phyloP scores from a whole-genome alignment of 805 yeast species.

The Candida easanensis region DNA sequence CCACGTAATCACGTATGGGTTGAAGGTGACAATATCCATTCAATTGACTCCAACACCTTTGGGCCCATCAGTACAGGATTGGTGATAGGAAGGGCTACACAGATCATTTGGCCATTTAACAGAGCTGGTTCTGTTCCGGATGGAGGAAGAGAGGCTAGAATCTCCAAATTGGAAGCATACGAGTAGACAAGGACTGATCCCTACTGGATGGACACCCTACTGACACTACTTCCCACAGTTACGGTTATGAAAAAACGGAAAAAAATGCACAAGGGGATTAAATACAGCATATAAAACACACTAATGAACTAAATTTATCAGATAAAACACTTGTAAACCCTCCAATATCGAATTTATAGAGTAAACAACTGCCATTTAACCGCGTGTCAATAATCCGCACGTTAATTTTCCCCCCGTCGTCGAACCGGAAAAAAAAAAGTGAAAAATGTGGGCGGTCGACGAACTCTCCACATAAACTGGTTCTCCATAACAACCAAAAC shows the following conservation, averaged over 20 bases:
- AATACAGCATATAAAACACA: too few relatives aligned
- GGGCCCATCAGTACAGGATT: conserved; percentile 87
- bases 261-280: too few relatives aligned
- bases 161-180: conserved; percentile 13
- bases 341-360: too few relatives aligned
- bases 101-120: conserved; percentile 66
- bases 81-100: conserved; percentile 71
- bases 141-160: conserved; percentile 54
- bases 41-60: conserved; percentile 81
- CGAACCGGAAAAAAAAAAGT: conserved; percentile 15
- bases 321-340: too few relatives aligned
- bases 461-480: background rate
- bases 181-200: too few relatives aligned
- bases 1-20: conserved; percentile 90
- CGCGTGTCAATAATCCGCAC: too few relatives aligned
- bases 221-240: too few relatives aligned
- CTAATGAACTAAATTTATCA: too few relatives aligned
- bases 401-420: background rate
- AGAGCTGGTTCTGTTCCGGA: conserved; percentile 48
- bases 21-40: conserved; percentile 87
- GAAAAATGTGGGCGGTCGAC: conserved; percentile 13
- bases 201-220: too few relatives aligned
- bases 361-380: conserved; percentile 1
- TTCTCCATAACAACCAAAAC: background rate
- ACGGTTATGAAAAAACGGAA: background rate